phyloP scores from a whole-genome alignment of 2,329 filamentous ascomycete genomes.

The Leptographium radiaticola region DNA sequence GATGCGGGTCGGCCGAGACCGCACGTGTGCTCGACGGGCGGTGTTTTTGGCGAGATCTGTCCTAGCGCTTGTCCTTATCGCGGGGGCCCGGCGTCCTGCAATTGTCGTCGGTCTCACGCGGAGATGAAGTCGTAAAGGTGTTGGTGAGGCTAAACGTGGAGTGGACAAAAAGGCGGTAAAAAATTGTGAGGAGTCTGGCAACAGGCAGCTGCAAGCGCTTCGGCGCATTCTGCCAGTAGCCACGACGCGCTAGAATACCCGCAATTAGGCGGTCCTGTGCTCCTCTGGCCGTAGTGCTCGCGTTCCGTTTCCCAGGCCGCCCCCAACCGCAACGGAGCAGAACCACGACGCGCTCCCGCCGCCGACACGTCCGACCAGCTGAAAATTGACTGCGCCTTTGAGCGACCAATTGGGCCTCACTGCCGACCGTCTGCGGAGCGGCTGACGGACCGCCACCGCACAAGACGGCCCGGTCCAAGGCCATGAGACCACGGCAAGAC shows the following conservation, averaged over 20 bases:
- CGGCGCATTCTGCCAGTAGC: neutral
- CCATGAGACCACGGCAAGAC: neutral
- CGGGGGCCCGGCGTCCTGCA: neutral
- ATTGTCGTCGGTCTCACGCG: neutral
- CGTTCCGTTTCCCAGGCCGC: no score
- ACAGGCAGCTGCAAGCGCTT: neutral
- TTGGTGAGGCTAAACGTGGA: neutral
- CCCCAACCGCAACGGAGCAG: no score
- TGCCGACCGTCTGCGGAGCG: neutral
- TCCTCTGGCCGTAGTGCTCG: no score
- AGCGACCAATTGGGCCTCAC: neutral
- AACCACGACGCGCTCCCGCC: no score
- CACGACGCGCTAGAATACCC: neutral
- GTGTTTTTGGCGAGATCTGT: neutral
- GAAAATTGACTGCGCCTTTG: neutral
- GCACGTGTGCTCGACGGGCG: neutral
- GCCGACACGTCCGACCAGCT: neutral
- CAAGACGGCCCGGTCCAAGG: neutral
- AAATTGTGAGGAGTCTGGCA: neutral
- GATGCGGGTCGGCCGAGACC: neutral
- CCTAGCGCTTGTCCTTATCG: neutral
- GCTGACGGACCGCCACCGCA: neutral
- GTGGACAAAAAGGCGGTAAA: neutral
- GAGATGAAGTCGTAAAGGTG: neutral
- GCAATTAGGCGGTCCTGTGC: no score